A percentile compares a stretch with the other conserved stretches of the same genome.
phyloP scores from a whole-genome alignment of 208 protist genomes.

The Strigomonas culicis region DNA sequence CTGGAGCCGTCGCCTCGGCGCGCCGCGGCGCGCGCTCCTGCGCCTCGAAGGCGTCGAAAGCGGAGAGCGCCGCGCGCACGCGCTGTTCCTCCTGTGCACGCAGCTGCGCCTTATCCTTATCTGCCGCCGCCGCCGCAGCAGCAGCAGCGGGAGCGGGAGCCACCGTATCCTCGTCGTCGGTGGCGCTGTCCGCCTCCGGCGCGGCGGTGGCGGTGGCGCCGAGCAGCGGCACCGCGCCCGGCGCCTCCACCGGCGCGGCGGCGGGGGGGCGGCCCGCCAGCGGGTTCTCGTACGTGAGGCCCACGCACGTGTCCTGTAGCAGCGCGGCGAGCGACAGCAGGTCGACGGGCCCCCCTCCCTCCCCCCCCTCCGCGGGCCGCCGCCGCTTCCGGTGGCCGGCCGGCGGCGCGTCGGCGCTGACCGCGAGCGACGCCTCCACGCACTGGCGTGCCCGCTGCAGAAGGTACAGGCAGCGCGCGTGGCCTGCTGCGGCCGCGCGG shows the following conservation, averaged over 20 bases:
- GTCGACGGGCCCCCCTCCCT: constrained; percentile 12
- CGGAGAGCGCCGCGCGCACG: constrained; percentile 14
- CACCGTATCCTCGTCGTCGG: neutral
- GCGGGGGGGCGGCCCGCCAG: neutral
- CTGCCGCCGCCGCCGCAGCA: neutral
- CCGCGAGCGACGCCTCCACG: no score
- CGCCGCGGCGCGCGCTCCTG: no score
- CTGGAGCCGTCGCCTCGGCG: no score
- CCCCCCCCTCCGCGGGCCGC: neutral
- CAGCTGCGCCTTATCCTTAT: no score
- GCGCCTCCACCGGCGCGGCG: neutral
- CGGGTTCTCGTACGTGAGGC: constrained; percentile 25
- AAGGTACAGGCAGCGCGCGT: no score
- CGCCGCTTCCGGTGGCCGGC: neutral
- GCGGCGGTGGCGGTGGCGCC: neutral
- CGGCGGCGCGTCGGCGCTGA: no score
- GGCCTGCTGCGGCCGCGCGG: no score
- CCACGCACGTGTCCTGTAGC: constrained; percentile 25
- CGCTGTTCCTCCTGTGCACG: neutral
- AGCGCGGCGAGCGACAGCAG: constrained; percentile 31
- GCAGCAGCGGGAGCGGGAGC: neutral
- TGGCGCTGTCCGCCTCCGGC: neutral
- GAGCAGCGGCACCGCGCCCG: neutral
- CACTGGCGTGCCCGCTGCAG: no score
- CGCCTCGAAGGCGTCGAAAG: constrained; percentile 30